These are phyloP conservation scores for Leersia perrieri DNA, from an alignment of 176 grass and related monocot species.

Conservation along the genomic window DNA sequence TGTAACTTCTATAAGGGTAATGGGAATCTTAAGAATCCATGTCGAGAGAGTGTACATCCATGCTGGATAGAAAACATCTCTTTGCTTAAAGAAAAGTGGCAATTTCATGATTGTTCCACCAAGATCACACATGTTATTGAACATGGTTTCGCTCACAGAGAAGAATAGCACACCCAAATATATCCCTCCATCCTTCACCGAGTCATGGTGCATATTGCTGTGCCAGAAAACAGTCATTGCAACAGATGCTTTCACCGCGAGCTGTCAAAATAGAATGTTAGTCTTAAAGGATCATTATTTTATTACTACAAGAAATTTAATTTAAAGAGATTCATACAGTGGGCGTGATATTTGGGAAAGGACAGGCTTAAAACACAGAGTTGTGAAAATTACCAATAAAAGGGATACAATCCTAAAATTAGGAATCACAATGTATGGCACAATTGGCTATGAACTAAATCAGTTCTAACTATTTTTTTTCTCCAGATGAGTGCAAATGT, in stretches of 20 bases:
- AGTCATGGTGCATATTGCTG: slow-evolving; percentile 42
- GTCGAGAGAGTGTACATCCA: slow-evolving; percentile 54
- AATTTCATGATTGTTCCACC: slow-evolving; percentile 41
- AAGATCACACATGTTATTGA: slow-evolving; percentile 44
- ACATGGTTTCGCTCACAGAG: slow-evolving; percentile 47
- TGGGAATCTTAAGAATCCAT: slow-evolving; percentile 62
- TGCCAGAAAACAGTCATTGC: slow-evolving; percentile 49
- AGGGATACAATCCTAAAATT: background rate
- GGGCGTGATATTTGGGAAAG: background rate
- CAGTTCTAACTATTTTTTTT: no score
- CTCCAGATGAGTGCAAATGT: no score
- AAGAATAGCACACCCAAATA: slow-evolving; percentile 53
- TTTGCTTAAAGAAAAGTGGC: slow-evolving; percentile 65
- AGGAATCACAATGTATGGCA: background rate
- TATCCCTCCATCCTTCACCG: slow-evolving; percentile 38
- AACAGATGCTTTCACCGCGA: slow-evolving; percentile 32
- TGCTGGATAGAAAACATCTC: slow-evolving; percentile 61
- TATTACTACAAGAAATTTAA: no score
- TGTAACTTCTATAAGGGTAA: slow-evolving; percentile 48
- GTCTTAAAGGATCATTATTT: background rate
- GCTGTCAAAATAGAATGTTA: slow-evolving; percentile 30
- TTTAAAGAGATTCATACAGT: no score
- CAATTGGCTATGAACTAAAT: background rate
- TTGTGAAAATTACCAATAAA: background rate
- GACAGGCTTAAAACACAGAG: background rate